Percentiles rank a stretch among this genome's conserved stretches.
phyloP scores from a whole-genome alignment of 352 stramenopile genomes.

The Blastocystis sp. region DNA sequence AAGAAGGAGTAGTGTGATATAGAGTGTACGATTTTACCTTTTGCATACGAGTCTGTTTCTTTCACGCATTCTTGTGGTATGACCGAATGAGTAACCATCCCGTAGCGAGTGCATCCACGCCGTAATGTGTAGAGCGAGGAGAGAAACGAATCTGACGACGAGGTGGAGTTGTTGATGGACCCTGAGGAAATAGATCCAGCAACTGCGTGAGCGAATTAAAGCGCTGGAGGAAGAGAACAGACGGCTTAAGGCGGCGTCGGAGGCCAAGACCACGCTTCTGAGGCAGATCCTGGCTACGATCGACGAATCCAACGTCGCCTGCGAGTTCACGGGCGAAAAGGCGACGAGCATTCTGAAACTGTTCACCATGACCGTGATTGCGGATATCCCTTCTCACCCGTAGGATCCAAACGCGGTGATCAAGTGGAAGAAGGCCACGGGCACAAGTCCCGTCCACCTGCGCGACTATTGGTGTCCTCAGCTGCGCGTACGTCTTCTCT shows the following conservation, averaged over 20 bases:
- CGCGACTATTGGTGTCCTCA: conserved; percentile 9
- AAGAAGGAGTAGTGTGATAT: neutral
- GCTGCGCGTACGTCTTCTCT: neutral
- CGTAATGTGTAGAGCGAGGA: no score
- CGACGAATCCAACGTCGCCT: conserved; percentile 14
- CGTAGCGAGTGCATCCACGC: no score
- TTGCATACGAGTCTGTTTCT: no score
- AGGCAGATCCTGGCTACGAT: conserved; percentile 31
- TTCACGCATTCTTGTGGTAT: no score
- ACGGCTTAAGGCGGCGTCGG: neutral
- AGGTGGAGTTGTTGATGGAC: neutral
- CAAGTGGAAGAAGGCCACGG: conserved; percentile 8
- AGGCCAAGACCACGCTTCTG: neutral
- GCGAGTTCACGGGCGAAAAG: conserved; percentile 35
- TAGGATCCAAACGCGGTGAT: conserved; percentile 1
- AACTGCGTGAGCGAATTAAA: conserved; percentile 4
- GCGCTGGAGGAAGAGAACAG: conserved; percentile 25
- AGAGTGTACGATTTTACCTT: no score
- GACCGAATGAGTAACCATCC: no score
- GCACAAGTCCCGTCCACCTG: conserved; percentile 43
- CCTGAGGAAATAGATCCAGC: neutral
- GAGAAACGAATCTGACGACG: no score
- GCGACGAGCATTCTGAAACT: neutral
- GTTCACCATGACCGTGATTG: neutral
- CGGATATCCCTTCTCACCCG: neutral